These are phyloP conservation scores for Endoconidiophora polonica DNA, from an alignment of 2,329 filamentous ascomycete genomes.

Conservation along the genomic window DNA sequence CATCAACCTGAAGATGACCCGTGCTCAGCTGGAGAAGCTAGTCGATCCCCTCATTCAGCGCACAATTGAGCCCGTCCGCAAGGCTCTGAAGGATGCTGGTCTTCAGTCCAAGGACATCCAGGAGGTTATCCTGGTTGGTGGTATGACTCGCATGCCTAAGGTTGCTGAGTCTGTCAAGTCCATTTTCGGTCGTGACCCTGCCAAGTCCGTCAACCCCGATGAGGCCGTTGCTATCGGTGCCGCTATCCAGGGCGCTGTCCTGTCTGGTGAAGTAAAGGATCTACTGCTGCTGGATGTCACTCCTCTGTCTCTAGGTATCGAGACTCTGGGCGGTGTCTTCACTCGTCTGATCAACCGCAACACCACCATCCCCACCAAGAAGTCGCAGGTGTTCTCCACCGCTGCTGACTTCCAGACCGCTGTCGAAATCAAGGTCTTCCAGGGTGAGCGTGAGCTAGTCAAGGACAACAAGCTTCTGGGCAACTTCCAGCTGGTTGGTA, in stretches of 20 bases:
- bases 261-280: slow-evolving; percentile 92
- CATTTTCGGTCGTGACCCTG: slow-evolving; percentile 90
- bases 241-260: slow-evolving; percentile 90
- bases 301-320: slow-evolving; percentile 90
- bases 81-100: slow-evolving; percentile 90
- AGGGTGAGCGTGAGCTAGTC: slow-evolving; percentile 98
- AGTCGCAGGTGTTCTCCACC: slow-evolving; percentile 95
- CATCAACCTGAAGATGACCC: slow-evolving; percentile 90
- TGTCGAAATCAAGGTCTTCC: slow-evolving; percentile 98
- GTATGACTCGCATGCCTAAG: slow-evolving; percentile 99
- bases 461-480: slow-evolving; percentile 96
- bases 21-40: slow-evolving; percentile 82
- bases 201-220: slow-evolving; percentile 97
- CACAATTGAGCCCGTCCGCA: slow-evolving; percentile 84
- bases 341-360: slow-evolving; percentile 97
- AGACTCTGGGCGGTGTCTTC: slow-evolving; percentile 96
- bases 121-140: slow-evolving; percentile 94
- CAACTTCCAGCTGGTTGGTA: slow-evolving; percentile 98
- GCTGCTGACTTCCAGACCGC: slow-evolving; percentile 96
- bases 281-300: slow-evolving; percentile 91
- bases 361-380: slow-evolving; percentile 98
- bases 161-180: slow-evolving; percentile 88
- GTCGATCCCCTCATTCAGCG: slow-evolving; percentile 75
- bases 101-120: slow-evolving; percentile 87
- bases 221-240: slow-evolving; percentile 97